Conservation (phyloP, 2,329 filamentous ascomycete species). For the Monosporascus cannonballus region DNA sequence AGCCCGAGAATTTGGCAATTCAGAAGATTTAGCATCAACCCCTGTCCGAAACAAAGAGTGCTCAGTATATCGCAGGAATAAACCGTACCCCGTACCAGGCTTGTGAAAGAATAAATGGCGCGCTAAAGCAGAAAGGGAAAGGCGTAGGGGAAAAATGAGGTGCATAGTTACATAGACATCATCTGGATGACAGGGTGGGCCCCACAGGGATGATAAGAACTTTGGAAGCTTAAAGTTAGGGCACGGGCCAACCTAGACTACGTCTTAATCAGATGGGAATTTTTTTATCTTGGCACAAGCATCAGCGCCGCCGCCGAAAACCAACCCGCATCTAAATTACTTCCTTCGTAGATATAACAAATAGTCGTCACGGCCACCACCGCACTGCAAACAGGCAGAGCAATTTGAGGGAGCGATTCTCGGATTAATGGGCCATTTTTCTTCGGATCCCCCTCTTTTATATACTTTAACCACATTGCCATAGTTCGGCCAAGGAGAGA, state of each 20-base stretch:
- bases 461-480: slow-evolving; percentile 2
- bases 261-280: neutral
- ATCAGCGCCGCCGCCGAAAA: neutral
- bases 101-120: neutral
- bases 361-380: too few species aligned
- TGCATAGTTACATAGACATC: neutral
- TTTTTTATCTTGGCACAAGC: slow-evolving; percentile 1
- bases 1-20: too few species aligned
- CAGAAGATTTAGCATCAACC: too few species aligned
- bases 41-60: neutral
- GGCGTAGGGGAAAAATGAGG: neutral
- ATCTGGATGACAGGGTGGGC: too few species aligned
- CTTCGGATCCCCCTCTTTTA: slow-evolving; percentile 5
- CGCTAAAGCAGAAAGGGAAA: neutral
- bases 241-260: neutral
- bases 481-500: slow-evolving; percentile 23
- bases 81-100: neutral
- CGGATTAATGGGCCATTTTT: too few species aligned
- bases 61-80: neutral
- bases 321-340: neutral
- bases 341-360: too few species aligned
- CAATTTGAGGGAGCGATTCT: slow-evolving; percentile 1
- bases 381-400: too few species aligned
- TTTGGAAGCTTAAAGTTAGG: too few species aligned
- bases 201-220: too few species aligned